phyloP scores from a whole-genome alignment of 805 yeast species.

The Ogataea sp. region DNA sequence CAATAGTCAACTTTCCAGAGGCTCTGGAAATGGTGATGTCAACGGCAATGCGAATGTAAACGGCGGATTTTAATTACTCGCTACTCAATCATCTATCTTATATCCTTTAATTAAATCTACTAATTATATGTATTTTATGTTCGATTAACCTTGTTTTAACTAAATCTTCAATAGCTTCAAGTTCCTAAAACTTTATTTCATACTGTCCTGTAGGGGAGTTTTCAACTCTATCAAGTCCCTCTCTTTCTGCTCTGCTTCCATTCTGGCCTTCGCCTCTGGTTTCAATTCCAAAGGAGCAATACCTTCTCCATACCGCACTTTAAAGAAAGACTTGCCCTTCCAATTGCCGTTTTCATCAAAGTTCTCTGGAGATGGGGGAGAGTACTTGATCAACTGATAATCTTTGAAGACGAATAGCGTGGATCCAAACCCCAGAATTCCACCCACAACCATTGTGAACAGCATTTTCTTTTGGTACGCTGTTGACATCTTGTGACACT shows the following conservation, averaged over 20 bases:
- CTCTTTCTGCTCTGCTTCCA: constrained; percentile 1
- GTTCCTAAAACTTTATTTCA: no score
- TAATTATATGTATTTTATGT: no score
- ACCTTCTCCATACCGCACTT: constrained; percentile 24
- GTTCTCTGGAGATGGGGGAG: constrained; percentile 30
- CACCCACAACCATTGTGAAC: constrained; percentile 11
- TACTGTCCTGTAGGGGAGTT: background rate
- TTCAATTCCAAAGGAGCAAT: constrained; percentile 31
- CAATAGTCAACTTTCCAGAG: background rate
- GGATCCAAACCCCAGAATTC: constrained; percentile 13
- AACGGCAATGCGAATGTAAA: background rate
- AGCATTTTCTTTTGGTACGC: no score
- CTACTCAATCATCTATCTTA: background rate
- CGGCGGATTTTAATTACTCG: no score
- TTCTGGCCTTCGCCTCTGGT: constrained; percentile 20
- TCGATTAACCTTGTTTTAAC: no score
- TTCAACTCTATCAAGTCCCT: no score
- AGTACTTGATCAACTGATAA: constrained; percentile 29
- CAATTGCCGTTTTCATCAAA: constrained; percentile 31
- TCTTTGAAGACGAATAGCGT: constrained; percentile 23
- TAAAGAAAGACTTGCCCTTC: constrained; percentile 26
- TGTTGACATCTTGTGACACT: no score
- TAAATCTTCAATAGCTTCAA: no score
- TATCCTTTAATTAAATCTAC: background rate
- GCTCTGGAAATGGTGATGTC: background rate